Base-by-base conservation (phyloP, 768 basidiomycete species). In the Phanerochaete carnosa region DNA sequence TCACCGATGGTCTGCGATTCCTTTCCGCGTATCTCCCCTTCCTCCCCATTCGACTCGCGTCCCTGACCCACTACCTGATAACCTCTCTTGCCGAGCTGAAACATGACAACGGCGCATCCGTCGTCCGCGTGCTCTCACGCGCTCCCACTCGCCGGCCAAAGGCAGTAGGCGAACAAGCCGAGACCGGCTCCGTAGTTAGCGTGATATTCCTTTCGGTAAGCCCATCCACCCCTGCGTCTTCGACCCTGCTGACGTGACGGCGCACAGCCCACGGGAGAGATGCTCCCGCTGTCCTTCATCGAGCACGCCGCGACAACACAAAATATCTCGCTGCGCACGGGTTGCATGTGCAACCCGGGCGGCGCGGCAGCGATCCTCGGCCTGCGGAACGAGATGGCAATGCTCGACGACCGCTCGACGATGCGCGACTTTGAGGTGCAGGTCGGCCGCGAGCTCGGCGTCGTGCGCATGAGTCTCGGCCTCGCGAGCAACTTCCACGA, bases 341-440 rank as follows among this genome's bases (percentile, higher is more conserved):
- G 92, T 0, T 94, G 92, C 71, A 87, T 93, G 84, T 94, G 92
- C 69, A 94, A 94, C 64, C 90, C 92, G 16, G 92, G 92, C 11
- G 92, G 86, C 19, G 89, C 90, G 0, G 85, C 89, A 0, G 82
- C 88, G 4, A 74, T 94, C 16, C 79, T 92, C 4, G 86, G 86
- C 0, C 80, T 92, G 30, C 74, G 85, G 60, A 77, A 80, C 22
- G 79, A 86, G 59, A 92, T 92, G 90, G 74, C 77, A 5, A 74
- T 70, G 15, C 78, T 92, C 0, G 74, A 78, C 0, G 88, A 87
- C 4, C 79, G 84, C 43, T 86, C 84, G 5, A 33, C 23, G 23
- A 76, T 88, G 52, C 74, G 76, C 26, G 86, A 86, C 33, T 85
- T 91, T 64, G 86, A 90, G 71, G 72, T 68, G 30, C 71, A 71